Evolutionary conservation across 1,284 basidiomycete species (phyloP), one percentile per base, ranked within the genome.

Genomic region (Cutaneotrichosporon spelunceum): DNA sequence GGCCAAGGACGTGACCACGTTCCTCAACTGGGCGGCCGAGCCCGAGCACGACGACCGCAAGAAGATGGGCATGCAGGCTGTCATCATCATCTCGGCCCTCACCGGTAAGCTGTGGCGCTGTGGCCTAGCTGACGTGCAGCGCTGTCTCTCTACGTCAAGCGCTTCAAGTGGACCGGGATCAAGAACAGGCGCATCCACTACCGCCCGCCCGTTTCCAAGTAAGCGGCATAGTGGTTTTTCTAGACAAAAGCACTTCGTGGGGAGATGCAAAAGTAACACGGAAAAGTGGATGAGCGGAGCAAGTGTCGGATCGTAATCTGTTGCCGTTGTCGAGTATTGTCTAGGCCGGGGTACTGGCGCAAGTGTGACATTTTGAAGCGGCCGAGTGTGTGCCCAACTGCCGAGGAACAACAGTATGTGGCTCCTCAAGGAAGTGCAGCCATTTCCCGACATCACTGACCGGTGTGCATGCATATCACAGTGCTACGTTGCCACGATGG

Each of bases 31-130:
- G 92, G 90, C 91, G 48, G 86, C 95, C 62, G 96, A 99, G 81
- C 96, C 96, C 29, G 96, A 99, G 81, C 91, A 95, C 78, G 96
- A 99, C 78, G 88, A 94, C 78, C 86, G 96, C 76, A 99, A 99
- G 85, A 92, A 93, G 84, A 88, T 88, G 76, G 94, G 95, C 70
- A 82, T 98, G 78, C 76, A 78, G 83, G 92, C 92, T 23, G 86
- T 93, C 72, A 93, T 96, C 74, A 83, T 96, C 72, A 88, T 96
- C 80, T 90, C 92, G 16, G 29, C 26, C 1, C 44, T 57, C 14
- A 48, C 33, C n/a, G 14, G 45, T 30, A 23, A 49, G 33, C 30
- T 24, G 29, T 33, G 29, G 56, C 21, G 29, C 11, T n/a, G 30
- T 33, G 4, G 8, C 8, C 13, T 33, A 4, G 23, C 26, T 44